Base-by-base conservation (phyloP, 2,329 filamentous ascomycete species). In the Esteya vermicola region DNA sequence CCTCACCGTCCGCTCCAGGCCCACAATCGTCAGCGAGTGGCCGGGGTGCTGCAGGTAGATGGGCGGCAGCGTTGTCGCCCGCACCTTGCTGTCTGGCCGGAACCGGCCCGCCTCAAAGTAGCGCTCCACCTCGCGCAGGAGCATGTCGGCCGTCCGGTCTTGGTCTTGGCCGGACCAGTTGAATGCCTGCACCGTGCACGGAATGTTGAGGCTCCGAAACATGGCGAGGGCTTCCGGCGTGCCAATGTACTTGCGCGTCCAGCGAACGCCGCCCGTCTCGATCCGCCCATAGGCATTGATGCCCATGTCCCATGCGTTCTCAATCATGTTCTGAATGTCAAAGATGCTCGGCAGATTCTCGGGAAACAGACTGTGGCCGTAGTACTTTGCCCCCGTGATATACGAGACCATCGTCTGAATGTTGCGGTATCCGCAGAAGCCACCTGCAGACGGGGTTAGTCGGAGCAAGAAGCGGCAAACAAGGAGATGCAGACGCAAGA, bases 161-260 rank as follows among this genome's bases (percentile, higher is more conserved):
- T n/a, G n/a, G 62, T 43, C 57, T 63, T 51, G 58, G 61, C 46
- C 52, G 65, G 46, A n/a, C n/a, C n/a, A n/a, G 60, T 68, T 60
- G 48, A 82, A 72, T 12, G 70, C 75, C 49, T 69, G 72, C 2
- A 78, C 75, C 40, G 78, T 70, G 48, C 76, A 82, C 69, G 68
- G 64, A 44, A 93, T 82, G 4, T 71, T 64, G 8, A 88, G 63
- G 47, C 75, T 76, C 27, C 70, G 60, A 49, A 93, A 81, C 48
- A 93, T 69, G 8, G 86, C 84, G 57, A 89, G 75, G 6, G 83
- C 85, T 66, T 96, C 89, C 9, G 85, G 78, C 2, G 89, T 95
- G 14, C 89, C 89, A 50, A 96, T 96, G 54, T 91, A 96, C 57
- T 95, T 96, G 44, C 91, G 75, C 0, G 88, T 94, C n/a, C 79